Percentiles rank a stretch among this genome's conserved stretches.
Conservation (phyloP, 768 basidiomycete species). For the Tricholoma furcatifolium region DNA sequence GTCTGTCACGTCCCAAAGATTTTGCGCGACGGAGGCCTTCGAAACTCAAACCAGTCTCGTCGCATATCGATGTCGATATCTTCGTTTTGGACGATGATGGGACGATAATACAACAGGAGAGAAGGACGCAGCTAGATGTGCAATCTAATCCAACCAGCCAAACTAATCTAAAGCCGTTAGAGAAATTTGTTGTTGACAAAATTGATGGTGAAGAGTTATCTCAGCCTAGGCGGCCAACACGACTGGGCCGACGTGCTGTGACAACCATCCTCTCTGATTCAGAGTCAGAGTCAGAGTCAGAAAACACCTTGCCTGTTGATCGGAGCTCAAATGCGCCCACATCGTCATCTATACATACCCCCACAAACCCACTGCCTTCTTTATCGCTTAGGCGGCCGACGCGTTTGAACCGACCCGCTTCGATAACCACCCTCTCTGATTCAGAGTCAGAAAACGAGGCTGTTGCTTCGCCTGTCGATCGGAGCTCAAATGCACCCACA, state of each 20-base stretch:
- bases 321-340: conserved; percentile 10
- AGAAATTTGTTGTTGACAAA: background rate
- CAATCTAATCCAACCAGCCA: conserved; percentile 31
- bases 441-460: conserved; percentile 38
- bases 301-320: conserved; percentile 20
- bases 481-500: conserved; percentile 10
- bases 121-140: conserved; percentile 47
- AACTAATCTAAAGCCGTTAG: background rate
- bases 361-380: conserved; percentile 8
- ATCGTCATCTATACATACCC: background rate
- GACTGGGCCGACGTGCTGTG: conserved; percentile 7
- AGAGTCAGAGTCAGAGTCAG: conserved; percentile 50
- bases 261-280: conserved; percentile 35
- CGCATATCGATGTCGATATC: conserved; percentile 65
- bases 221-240: conserved; percentile 24
- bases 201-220: conserved; percentile 23
- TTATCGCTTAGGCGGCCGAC: conserved; percentile 22
- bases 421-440: conserved; percentile 27
- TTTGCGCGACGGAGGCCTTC: conserved; percentile 25
- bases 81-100: conserved; percentile 63
- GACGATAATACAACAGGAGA: conserved; percentile 55
- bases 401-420: conserved; percentile 11
- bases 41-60: conserved; percentile 39
- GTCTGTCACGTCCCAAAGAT: conserved; percentile 21
- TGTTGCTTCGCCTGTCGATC: conserved; percentile 11